A percentile compares a stretch with the other conserved stretches of the same genome.
phyloP scores from a whole-genome alignment of 106 monocot species.

The Posidonia australis region DNA sequence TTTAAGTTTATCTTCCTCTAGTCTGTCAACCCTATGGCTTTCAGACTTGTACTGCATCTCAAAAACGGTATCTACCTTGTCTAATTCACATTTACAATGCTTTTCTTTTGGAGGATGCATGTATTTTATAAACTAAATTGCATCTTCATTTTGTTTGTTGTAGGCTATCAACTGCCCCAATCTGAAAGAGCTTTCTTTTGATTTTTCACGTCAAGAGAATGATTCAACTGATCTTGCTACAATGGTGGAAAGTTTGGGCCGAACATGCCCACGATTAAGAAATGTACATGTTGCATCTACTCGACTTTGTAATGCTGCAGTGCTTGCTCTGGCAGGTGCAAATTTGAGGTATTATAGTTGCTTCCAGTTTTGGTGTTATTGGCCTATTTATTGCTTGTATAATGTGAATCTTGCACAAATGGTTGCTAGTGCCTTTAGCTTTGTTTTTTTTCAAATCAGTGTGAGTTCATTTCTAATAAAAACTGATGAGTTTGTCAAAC shows the following conservation, averaged over 20 bases:
- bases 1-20: slow-evolving; percentile 67
- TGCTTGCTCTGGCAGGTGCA: slow-evolving; percentile 68
- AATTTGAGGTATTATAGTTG: slow-evolving; percentile 56
- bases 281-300: slow-evolving; percentile 68
- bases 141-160: neutral
- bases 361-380: neutral
- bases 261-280: slow-evolving; percentile 56
- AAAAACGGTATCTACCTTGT: slow-evolving; percentile 37
- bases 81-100: neutral
- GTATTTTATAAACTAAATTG: neutral
- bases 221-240: slow-evolving; percentile 77
- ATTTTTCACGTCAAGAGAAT: slow-evolving; percentile 71
- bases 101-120: neutral
- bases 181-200: slow-evolving; percentile 77
- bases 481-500: no score
- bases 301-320: slow-evolving; percentile 67
- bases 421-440: neutral
- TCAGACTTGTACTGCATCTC: slow-evolving; percentile 76
- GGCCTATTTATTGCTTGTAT: neutral
- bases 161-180: slow-evolving; percentile 82
- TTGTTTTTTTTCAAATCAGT: neutral
- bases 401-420: neutral
- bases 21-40: slow-evolving; percentile 71
- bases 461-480: neutral
- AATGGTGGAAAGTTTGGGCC: slow-evolving; percentile 60